These are phyloP conservation scores for Metschnikowia vanudenii DNA, from an alignment of 805 yeast genomes.

Conservation along the genomic window DNA sequence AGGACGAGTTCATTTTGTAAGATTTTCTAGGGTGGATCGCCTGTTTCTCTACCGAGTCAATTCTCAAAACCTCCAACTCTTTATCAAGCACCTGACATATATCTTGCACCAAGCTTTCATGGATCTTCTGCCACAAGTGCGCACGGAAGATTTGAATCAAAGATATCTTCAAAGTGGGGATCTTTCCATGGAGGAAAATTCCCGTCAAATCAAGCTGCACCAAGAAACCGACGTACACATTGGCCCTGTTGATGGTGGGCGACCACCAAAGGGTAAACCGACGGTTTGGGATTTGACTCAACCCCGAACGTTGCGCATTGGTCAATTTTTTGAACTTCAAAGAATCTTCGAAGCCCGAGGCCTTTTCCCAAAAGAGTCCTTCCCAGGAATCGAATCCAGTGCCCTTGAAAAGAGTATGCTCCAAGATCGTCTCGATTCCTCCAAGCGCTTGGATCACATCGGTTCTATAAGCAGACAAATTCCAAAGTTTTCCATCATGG, in stretches of 20 bases:
- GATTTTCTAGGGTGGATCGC: slow-evolving; percentile 97
- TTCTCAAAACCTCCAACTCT: slow-evolving; percentile 77
- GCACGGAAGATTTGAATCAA: slow-evolving; percentile 95
- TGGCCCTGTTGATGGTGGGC: slow-evolving; percentile 96
- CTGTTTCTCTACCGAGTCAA: slow-evolving; percentile 84
- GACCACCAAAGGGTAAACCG: slow-evolving; percentile 99
- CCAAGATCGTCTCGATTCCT: slow-evolving; percentile 93
- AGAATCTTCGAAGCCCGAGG: slow-evolving; percentile 95
- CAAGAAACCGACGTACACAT: slow-evolving; percentile 94
- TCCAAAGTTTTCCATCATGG: slow-evolving; percentile 97
- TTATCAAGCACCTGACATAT: slow-evolving; percentile 87
- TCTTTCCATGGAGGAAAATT: slow-evolving; percentile 94
- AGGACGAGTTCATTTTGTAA: slow-evolving; percentile 92
- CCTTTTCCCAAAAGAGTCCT: slow-evolving; percentile 97
- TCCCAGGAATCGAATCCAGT: slow-evolving; percentile 99
- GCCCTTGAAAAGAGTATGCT: slow-evolving; percentile 92
- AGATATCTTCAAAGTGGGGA: slow-evolving; percentile 94
- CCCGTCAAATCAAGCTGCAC: slow-evolving; percentile 97
- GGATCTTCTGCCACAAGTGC: slow-evolving; percentile 98
- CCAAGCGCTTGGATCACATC: slow-evolving; percentile 97
- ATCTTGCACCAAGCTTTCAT: slow-evolving; percentile 92
- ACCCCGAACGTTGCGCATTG: slow-evolving; percentile 95
- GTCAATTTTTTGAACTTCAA: slow-evolving; percentile 92
- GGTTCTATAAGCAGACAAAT: slow-evolving; percentile 84
- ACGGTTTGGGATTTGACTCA: slow-evolving; percentile 96